A percentile compares a stretch with the other conserved stretches of the same genome.
Conservation (phyloP, 2,329 filamentous ascomycete genomes). For the Didymosphaeria variabile region DNA sequence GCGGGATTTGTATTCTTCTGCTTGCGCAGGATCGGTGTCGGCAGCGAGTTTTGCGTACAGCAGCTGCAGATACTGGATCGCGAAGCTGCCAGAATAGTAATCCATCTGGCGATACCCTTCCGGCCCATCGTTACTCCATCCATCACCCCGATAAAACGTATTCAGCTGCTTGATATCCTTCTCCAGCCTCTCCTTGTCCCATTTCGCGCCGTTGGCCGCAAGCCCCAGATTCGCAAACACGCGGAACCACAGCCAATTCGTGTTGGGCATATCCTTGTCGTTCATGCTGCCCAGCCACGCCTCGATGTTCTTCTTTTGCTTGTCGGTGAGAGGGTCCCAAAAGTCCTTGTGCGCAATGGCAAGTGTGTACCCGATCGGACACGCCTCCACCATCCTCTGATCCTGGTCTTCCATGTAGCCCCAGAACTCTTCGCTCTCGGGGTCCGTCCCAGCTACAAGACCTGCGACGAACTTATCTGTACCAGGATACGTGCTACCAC, state of each 20-base stretch:
- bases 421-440: slow-evolving; percentile 76
- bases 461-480: slow-evolving; percentile 75
- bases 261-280: slow-evolving; percentile 73
- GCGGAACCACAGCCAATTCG: slow-evolving; percentile 84
- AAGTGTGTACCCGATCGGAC: slow-evolving; percentile 77
- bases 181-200: slow-evolving; percentile 74
- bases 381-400: slow-evolving; percentile 87
- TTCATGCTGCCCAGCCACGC: slow-evolving; percentile 81
- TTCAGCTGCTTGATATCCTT: slow-evolving; percentile 80
- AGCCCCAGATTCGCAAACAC: slow-evolving; percentile 84
- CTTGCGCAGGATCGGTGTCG: slow-evolving; percentile 69
- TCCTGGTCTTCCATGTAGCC: slow-evolving; percentile 78
- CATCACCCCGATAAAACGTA: slow-evolving; percentile 81
- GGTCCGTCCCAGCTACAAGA: slow-evolving; percentile 75
- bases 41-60: slow-evolving; percentile 77
- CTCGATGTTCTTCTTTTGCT: slow-evolving; percentile 72
- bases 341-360: slow-evolving; percentile 71
- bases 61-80: slow-evolving; percentile 81
- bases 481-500: slow-evolving; percentile 70
- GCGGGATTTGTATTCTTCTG: slow-evolving; percentile 73
- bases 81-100: slow-evolving; percentile 84
- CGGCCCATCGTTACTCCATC: slow-evolving; percentile 85
- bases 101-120: slow-evolving; percentile 84
- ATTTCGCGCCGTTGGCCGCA: slow-evolving; percentile 76
- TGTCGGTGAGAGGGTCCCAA: slow-evolving; percentile 71